These are phyloP conservation scores for Thoreauomyces humboldtii DNA, from an alignment of 192 early-diverging fungal genomes.

Conservation along the genomic window DNA sequence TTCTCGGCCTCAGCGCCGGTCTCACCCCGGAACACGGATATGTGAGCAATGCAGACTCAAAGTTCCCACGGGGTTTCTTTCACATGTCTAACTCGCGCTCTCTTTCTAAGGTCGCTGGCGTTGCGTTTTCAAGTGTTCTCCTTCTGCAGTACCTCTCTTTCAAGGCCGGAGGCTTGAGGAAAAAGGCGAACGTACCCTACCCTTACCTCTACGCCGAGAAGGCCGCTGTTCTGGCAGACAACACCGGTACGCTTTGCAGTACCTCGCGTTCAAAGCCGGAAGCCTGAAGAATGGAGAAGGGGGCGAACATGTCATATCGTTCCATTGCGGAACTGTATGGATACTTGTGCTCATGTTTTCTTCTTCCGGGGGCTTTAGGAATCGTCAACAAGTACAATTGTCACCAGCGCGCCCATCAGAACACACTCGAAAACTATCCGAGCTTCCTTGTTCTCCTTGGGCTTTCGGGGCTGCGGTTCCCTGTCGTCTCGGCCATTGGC, in stretches of 20 bases:
- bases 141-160: constrained; percentile 40
- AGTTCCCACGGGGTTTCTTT: not conserved
- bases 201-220: too few species aligned
- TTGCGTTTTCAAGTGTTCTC: constrained; percentile 21
- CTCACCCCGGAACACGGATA: constrained; percentile 58
- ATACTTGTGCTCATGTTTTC: not conserved
- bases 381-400: constrained; percentile 75
- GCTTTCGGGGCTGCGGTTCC: constrained; percentile 53
- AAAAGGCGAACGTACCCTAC: constrained; percentile 61
- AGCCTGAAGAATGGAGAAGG: not conserved
- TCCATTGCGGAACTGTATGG: not conserved
- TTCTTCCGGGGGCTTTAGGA: constrained; percentile 46
- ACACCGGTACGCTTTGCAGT: constrained; percentile 40
- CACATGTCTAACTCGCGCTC: not conserved
- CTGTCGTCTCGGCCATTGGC: constrained; percentile 46
- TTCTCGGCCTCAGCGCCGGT: too few species aligned
- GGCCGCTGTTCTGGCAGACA: not conserved
- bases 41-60: constrained; percentile 33
- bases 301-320: not conserved
- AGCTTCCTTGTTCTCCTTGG: constrained; percentile 51
- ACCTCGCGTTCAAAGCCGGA: not conserved
- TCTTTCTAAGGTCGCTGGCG: constrained; percentile 38
- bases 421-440: constrained; percentile 64
- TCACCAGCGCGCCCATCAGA: constrained; percentile 54
- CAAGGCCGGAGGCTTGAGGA: constrained; percentile 56